Conservation (phyloP, 257 asterid species). For the Ilex aquifolium region DNA sequence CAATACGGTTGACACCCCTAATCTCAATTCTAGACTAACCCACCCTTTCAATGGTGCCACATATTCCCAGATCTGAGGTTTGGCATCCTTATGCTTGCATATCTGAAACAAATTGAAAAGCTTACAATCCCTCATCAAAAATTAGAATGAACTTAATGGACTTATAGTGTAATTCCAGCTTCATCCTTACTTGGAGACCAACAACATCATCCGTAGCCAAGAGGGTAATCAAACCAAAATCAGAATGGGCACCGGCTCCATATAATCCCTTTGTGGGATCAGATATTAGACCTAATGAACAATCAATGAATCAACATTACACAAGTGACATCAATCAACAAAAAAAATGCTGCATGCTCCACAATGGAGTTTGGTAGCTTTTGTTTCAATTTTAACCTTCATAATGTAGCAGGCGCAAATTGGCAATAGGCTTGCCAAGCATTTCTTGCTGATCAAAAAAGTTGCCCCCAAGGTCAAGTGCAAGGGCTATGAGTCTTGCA, state of each 20-base stretch:
- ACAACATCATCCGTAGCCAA: slow-evolving; percentile 67
- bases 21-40: neutral
- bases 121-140: slow-evolving; percentile 6
- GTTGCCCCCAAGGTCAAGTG: slow-evolving; percentile 53
- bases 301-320: slow-evolving; percentile 14
- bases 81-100: slow-evolving; percentile 74
- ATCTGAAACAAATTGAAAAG: slow-evolving; percentile 40
- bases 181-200: slow-evolving; percentile 73
- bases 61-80: slow-evolving; percentile 83
- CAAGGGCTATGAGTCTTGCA: slow-evolving; percentile 71
- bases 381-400: slow-evolving; percentile 37
- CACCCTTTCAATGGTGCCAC: slow-evolving; percentile 84
- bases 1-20: no score
- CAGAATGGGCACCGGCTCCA: slow-evolving; percentile 98
- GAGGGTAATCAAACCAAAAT: slow-evolving; percentile 75
- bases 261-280: slow-evolving; percentile 77
- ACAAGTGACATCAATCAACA: slow-evolving; percentile 1
- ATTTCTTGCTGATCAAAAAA: slow-evolving; percentile 64
- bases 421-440: slow-evolving; percentile 67
- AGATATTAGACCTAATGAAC: slow-evolving; percentile 45
- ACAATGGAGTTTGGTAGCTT: slow-evolving; percentile 5
- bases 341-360: slow-evolving; percentile 1
- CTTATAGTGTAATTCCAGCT: neutral
- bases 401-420: slow-evolving; percentile 74
- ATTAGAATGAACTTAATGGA: neutral